Percentiles rank a stretch among this genome's conserved stretches.
Conservation (phyloP, 305 asterid species). For the Fraxinus nigra region DNA sequence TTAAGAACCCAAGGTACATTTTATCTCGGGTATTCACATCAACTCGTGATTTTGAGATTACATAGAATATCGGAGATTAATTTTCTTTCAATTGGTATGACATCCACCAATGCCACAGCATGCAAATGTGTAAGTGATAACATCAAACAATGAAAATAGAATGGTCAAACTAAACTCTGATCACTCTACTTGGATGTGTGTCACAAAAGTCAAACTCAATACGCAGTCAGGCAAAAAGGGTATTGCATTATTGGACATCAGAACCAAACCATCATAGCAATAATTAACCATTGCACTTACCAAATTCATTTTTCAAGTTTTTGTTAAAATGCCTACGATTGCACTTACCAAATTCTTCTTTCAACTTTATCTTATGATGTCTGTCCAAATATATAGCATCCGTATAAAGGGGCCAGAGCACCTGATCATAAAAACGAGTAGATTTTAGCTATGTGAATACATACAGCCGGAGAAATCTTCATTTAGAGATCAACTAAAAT, state of each 20-base stretch:
- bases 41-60: not conserved
- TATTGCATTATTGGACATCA: not conserved
- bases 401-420: constrained; percentile 59
- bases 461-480: constrained; percentile 8
- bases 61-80: not conserved
- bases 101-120: constrained; percentile 3
- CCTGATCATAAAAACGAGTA: constrained; percentile 44
- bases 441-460: constrained; percentile 28
- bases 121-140: not conserved
- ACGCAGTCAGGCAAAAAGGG: not conserved
- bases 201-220: not conserved
- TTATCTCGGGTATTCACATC: not conserved
- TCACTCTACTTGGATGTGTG: not conserved
- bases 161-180: not conserved
- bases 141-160: not conserved
- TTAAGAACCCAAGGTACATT: not conserved
- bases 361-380: constrained; percentile 72
- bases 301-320: constrained; percentile 77
- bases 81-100: not conserved
- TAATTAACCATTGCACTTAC: constrained; percentile 41
- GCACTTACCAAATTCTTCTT: constrained; percentile 82
- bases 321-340: constrained; percentile 47
- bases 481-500: constrained; percentile 1
- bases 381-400: constrained; percentile 62
- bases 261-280: not conserved